Base-by-base conservation (phyloP, 139 green algal species). In the Chlamydomonas sp. region DNA sequence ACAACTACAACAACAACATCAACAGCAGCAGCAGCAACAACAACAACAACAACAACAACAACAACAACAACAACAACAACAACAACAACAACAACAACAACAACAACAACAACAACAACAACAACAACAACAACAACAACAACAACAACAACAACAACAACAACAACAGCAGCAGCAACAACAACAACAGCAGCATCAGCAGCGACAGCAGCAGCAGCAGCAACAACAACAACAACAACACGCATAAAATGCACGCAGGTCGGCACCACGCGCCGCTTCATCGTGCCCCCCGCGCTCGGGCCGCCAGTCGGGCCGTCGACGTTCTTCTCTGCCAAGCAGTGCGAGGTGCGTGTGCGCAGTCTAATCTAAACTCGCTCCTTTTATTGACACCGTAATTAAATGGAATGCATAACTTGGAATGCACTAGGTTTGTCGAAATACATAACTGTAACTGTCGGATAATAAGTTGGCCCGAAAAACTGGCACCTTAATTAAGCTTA, bases 241-340 rank as follows among this genome's bases (percentile, higher is more conserved):
- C n/a, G 43, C 28, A 54, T 78, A 31, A 89, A 84, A 35, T 74
- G 57, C n/a, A 99, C 98, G 95, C 76, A 78, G 43, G 65, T 79
- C 2, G 95, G 95, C 1, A 90, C 89, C 33, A 88, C 88, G 77
- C 76, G 95, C 35, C 73, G 95, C 13, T 83, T 99, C 49, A 83
- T 99, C 60, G 88, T 98, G 24, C 90, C 95, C 0, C 95, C 95
- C 1, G 90, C 91, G 35, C 86, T 99, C 16, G 95, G 95, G 1
- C 95, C 95, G 0, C 95, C 95, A n/a, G 88, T 96, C 1, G 95
- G 95, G 2, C 95, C 95, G 3, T 87, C 82, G 10, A 99, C 95
- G 26, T 99, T 99, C 74, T 99, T 99, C 84, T 94, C 81, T 30
- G 89, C 92, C 58, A 98, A 98, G 84, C 95, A 99, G 81, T 99